Evolutionary conservation across 257 asterid genomes (phyloP).

Genomic region (Misopates orontium): DNA sequence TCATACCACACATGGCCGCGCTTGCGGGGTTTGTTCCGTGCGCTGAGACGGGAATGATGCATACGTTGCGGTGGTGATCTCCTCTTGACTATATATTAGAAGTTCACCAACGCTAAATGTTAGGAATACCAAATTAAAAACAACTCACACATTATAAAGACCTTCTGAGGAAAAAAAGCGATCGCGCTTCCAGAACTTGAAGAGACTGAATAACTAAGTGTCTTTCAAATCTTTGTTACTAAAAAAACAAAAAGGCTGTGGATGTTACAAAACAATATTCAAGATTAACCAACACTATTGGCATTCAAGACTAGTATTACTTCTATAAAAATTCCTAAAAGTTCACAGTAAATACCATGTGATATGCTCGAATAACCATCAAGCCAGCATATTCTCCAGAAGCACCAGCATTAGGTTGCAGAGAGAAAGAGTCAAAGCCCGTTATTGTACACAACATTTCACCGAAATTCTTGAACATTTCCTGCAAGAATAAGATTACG

Average conservation of each 20-base stretch:
- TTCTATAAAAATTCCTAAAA: not conserved
- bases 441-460: slow-evolving; percentile 86
- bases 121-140: not conserved
- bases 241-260: too few relatives aligned
- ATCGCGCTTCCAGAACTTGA: too few relatives aligned
- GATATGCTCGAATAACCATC: slow-evolving; percentile 98
- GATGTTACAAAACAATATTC: too few relatives aligned
- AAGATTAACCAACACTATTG: too few relatives aligned
- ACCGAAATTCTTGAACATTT: slow-evolving; percentile 96
- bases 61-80: slow-evolving; percentile 88
- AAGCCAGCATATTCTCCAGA: slow-evolving; percentile 98
- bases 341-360: slow-evolving; percentile 51
- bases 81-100: slow-evolving; percentile 75
- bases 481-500: slow-evolving; percentile 46
- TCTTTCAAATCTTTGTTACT: too few relatives aligned
- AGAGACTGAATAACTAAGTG: too few relatives aligned
- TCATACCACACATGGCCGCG: slow-evolving; percentile 99
- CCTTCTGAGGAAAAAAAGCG: too few relatives aligned
- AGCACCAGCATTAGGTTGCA: slow-evolving; percentile 99
- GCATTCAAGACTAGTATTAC: too few relatives aligned
- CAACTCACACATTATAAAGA: too few relatives aligned
- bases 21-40: slow-evolving; percentile 99
- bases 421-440: slow-evolving; percentile 95
- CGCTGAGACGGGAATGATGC: slow-evolving; percentile 98
- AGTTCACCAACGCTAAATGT: slow-evolving; percentile 8